These are phyloP conservation scores for Acacia crassicarpa DNA, from an alignment of 306 rosid genomes.

Conservation along the genomic window DNA sequence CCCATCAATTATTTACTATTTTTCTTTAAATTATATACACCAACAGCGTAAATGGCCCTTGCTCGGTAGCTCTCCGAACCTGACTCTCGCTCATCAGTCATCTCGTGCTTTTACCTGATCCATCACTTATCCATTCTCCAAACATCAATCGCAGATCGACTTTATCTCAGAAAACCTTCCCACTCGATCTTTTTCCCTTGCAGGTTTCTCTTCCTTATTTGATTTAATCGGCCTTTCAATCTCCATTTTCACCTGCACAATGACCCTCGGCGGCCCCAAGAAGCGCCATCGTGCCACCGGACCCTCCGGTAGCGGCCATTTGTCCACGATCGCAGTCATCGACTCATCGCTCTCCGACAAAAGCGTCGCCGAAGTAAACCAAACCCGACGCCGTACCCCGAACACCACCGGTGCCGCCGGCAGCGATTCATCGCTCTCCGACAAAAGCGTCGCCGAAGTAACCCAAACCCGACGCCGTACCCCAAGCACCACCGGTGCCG, in stretches of 20 bases:
- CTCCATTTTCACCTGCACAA: neutral
- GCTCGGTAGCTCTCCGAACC: neutral
- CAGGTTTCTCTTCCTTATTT: constrained; percentile 5
- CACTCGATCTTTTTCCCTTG: neutral
- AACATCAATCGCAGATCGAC: neutral
- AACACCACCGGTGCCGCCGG: neutral
- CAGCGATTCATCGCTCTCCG: constrained; percentile 9
- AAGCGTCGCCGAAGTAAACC: constrained; percentile 31
- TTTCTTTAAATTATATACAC: neutral
- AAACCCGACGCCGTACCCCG: neutral
- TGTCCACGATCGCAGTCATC: constrained; percentile 35
- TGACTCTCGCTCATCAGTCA: neutral
- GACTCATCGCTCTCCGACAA: constrained; percentile 34
- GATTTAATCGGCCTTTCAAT: neutral
- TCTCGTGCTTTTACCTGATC: neutral
- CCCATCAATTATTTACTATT: too few species aligned
- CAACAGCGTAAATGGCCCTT: neutral
- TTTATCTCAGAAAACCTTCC: neutral
- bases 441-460: constrained; percentile 29
- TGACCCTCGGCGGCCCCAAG: constrained; percentile 42
- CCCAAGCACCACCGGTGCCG: neutral
- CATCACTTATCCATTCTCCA: neutral
- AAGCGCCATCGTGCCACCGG: constrained; percentile 64
- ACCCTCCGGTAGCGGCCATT: constrained; percentile 34
- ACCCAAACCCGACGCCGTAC: constrained; percentile 5